A percentile compares a stretch with the other conserved stretches of the same genome.
These are phyloP conservation scores for Cyberlindnera veronae DNA, from an alignment of 805 yeast genomes.

Conservation along the genomic window DNA sequence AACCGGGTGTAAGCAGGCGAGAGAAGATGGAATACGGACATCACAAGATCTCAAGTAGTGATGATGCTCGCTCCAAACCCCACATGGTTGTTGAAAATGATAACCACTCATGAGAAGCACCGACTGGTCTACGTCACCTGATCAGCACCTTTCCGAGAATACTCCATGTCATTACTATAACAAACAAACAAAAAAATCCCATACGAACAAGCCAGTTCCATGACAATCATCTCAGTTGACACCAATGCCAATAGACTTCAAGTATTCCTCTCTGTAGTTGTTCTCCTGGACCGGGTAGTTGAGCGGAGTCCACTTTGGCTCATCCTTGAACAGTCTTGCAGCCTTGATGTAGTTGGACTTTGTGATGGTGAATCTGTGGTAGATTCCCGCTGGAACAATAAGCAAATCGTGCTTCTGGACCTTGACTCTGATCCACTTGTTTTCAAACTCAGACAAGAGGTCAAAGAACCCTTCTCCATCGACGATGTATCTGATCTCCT, in stretches of 20 bases:
- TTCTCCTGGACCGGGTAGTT: conserved; percentile 60
- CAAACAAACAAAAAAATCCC: too few species aligned
- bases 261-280: conserved; percentile 42
- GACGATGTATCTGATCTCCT: conserved; percentile 85
- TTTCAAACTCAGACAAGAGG: conserved; percentile 55
- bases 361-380: conserved; percentile 86
- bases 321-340: conserved; percentile 81
- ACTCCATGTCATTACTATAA: too few species aligned
- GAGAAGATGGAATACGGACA: too few species aligned
- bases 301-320: conserved; percentile 94
- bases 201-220: too few species aligned
- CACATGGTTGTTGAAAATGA: too few species aligned
- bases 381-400: conserved; percentile 87
- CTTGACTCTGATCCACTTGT: conserved; percentile 74
- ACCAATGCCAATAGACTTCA: conserved; percentile 28
- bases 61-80: too few species aligned
- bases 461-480: conserved; percentile 94
- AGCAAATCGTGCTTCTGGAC: conserved; percentile 61
- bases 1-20: too few species aligned
- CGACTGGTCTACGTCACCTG: too few species aligned
- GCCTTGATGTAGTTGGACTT: conserved; percentile 65
- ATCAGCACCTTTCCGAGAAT: too few species aligned
- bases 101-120: too few species aligned
- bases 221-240: conserved; percentile 12
- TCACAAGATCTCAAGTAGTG: too few species aligned